phyloP scores from a whole-genome alignment of 768 basidiomycete species.

The Saitozyma sp. region DNA sequence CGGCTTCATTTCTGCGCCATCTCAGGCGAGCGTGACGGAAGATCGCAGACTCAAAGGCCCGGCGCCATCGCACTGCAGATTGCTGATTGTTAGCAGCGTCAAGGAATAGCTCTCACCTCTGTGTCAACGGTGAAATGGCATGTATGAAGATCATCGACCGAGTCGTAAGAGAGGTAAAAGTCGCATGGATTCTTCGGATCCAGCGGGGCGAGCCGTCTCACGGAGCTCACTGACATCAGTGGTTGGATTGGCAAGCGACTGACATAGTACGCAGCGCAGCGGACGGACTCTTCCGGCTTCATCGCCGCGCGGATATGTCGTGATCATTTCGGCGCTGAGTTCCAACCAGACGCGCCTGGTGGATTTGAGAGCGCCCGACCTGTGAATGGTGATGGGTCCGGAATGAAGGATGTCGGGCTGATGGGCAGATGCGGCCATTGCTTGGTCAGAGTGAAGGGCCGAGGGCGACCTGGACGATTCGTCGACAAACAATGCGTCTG shows the following conservation, averaged over 20 bases:
- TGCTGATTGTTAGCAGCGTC: slow-evolving; percentile 9
- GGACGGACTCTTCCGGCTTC: slow-evolving; percentile 63
- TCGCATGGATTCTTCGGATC: slow-evolving; percentile 58
- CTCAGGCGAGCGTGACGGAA: slow-evolving; percentile 38
- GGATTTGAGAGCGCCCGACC: slow-evolving; percentile 23
- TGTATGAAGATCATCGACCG: slow-evolving; percentile 41
- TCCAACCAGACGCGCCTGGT: slow-evolving; percentile 65
- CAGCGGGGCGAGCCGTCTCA: slow-evolving; percentile 57
- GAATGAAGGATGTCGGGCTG: slow-evolving; percentile 56
- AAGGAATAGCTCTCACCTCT: slow-evolving; percentile 20
- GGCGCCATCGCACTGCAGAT: slow-evolving; percentile 47
- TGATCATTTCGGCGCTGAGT: slow-evolving; percentile 63
- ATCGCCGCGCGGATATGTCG: slow-evolving; percentile 61
- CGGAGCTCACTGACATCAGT: slow-evolving; percentile 56
- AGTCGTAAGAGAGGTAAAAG: slow-evolving; percentile 55
- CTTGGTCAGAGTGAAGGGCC: slow-evolving; percentile 5
- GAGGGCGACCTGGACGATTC: slow-evolving; percentile 24
- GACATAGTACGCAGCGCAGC: slow-evolving; percentile 59
- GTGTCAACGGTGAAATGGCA: slow-evolving; percentile 62
- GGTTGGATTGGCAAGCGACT: slow-evolving; percentile 18
- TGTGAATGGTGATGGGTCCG: slow-evolving; percentile 59
- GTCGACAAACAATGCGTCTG: slow-evolving; percentile 32
- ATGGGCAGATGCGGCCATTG: slow-evolving; percentile 48
- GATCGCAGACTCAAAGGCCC: slow-evolving; percentile 41
- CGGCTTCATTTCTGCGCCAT: slow-evolving; percentile 14